Base-by-base conservation (phyloP, 306 rosid genomes). In the Cajanus cajan region DNA sequence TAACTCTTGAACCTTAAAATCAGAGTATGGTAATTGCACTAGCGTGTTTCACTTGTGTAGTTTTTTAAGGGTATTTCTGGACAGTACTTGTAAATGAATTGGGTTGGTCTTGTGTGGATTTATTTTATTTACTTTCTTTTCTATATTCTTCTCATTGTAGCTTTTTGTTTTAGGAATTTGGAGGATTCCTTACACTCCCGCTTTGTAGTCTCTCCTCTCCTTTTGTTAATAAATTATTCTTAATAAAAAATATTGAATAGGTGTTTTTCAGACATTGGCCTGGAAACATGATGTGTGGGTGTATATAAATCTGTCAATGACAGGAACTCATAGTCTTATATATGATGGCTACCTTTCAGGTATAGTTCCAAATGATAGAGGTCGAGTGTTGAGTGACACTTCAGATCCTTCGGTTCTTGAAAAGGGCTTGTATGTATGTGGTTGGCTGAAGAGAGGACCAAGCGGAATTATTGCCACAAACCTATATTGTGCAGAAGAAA, bases 381-480 rank as follows among this genome's bases (percentile, higher is more conserved):
- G 98, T 78, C 90, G 94, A 84, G 97, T 92, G 85, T 48, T 88
- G 39, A 68, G 84, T 57, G 84, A 82, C 76, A n/a, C 85, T 21
- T 78, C 74, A 19, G 88, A 88, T 73, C 68, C 86, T 24, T 40
- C 82, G 25, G 82, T 34, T 47, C 65, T 80, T 43, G 98, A 88
- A 88, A 87, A 89, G 78, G 97, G 96, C 79, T 88, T 95, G 80
- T 92, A 92, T 80, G 96, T 91, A 67, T 88, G 97, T 74, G 98
- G 98, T 63, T 92, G 98, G 98, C 89, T 95, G 87, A 92, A 92
- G 89, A 89, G 98, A 87, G 98, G 96, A 64, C 98, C 98, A n/a
- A 91, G 91, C n/a, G 98, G 98, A 76, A 92, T 95, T 83, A 80
- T 95, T 84, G 98, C 88, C 61, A 88, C 98, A 86, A 92, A 92